phyloP scores from a whole-genome alignment of 805 yeast genomes.

The Candida chilensis region DNA sequence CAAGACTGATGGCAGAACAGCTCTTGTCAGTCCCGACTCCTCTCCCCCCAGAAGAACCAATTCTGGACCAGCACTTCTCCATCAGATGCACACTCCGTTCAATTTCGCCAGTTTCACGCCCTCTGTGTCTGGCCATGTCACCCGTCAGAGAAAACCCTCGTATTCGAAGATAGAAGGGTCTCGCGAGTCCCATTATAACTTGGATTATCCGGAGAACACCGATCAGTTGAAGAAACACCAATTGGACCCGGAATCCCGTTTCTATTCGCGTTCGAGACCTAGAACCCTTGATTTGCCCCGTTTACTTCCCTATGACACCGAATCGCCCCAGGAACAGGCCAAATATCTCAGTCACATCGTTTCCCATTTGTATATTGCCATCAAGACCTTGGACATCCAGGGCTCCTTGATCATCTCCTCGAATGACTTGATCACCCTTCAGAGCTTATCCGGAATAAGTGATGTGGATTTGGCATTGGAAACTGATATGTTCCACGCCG shows the following conservation, averaged over 20 bases:
- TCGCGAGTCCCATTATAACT: slow-evolving; percentile 22
- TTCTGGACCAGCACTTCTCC: no score
- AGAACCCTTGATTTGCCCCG: slow-evolving; percentile 30
- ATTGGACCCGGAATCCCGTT: slow-evolving; percentile 24
- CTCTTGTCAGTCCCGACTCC: no score
- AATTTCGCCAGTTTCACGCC: no score
- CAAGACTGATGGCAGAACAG: no score
- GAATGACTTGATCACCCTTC: slow-evolving; percentile 48
- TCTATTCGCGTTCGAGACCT: slow-evolving; percentile 24
- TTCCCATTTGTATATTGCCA: slow-evolving; percentile 69
- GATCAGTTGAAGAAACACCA: slow-evolving; percentile 15
- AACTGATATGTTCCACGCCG: slow-evolving; percentile 31
- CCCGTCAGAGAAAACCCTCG: not conserved
- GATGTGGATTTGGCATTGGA: slow-evolving; percentile 41
- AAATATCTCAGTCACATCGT: slow-evolving; percentile 73
- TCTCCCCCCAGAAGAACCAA: no score
- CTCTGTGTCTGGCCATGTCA: not conserved
- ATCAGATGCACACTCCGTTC: no score
- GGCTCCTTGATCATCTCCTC: slow-evolving; percentile 62
- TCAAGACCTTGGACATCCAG: slow-evolving; percentile 63
- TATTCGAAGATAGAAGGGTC: not conserved
- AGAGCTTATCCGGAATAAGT: slow-evolving; percentile 16
- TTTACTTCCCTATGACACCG: slow-evolving; percentile 68
- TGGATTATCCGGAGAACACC: slow-evolving; percentile 42
- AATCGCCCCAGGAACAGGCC: slow-evolving; percentile 58